These are phyloP conservation scores for Pseudonitzschia multistriata DNA, from an alignment of 108 stramenopile species.

Conservation along the genomic window DNA sequence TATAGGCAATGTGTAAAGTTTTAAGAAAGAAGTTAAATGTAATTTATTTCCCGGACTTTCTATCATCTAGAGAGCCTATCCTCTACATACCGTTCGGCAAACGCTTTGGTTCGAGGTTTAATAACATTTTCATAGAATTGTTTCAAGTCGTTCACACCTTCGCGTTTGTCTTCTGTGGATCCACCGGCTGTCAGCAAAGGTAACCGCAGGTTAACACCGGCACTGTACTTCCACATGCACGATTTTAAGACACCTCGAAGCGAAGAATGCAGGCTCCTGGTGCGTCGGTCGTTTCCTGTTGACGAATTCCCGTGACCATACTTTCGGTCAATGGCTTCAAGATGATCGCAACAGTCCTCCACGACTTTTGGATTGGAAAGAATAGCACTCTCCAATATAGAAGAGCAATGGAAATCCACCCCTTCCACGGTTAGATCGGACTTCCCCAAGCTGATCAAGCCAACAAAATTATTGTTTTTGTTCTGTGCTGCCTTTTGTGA, in stretches of 20 bases:
- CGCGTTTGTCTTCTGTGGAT: background rate
- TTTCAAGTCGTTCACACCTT: background rate
- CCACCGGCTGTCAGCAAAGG: slow-evolving; percentile 7
- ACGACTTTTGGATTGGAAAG: slow-evolving; percentile 24
- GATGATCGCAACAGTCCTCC: slow-evolving; percentile 12
- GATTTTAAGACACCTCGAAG: slow-evolving; percentile 48
- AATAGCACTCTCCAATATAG: slow-evolving; percentile 51
- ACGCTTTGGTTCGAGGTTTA: background rate
- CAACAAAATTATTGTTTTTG: background rate
- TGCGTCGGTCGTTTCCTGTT: background rate
- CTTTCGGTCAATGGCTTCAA: background rate
- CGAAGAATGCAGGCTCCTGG: slow-evolving; percentile 20
- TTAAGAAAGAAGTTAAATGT: no score
- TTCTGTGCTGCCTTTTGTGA: slow-evolving; percentile 1
- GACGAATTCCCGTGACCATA: background rate
- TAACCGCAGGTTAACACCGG: slow-evolving; percentile 67
- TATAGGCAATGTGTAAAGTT: no score
- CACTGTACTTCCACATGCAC: slow-evolving; percentile 75
- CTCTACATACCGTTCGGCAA: slow-evolving; percentile 3
- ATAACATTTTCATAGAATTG: slow-evolving; percentile 9
- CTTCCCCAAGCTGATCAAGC: slow-evolving; percentile 34
- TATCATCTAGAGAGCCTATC: slow-evolving; percentile 8
- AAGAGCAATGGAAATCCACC: slow-evolving; percentile 85
- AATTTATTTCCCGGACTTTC: no score
- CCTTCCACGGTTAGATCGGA: slow-evolving; percentile 61